Evolutionary conservation across 768 basidiomycete species (phyloP), one percentile per base, ranked within the genome.

Genomic region (Chalciporus chontae): DNA sequence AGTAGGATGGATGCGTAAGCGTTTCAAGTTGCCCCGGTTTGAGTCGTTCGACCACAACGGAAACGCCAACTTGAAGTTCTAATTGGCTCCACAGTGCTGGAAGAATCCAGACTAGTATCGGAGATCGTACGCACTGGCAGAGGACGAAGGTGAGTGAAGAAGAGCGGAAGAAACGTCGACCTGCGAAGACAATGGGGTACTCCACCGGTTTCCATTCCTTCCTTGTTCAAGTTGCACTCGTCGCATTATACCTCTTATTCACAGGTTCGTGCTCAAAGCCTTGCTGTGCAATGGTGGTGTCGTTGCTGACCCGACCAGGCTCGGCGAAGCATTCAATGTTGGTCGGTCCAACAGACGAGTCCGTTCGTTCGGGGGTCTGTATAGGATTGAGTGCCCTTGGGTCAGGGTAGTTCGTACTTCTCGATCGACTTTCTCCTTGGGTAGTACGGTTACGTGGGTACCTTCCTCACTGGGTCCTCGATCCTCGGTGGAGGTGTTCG

Each of bases 401-500:
- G 51, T 95, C 95, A 42, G 95, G 88, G 71, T 98, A 95, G 96
- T 95, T 40, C 53, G 89, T 70, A 9, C 11, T 15, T 38, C 24
- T 45, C 9, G 21, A 21, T 26, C 32, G 43, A 34, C 49, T 4
- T 29, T 19, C 26, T 24, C 5, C 10, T 8, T 6, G 1, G 2
- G 3, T 32, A 38, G 8, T 26, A n/a, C 5, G 26, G 8, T 24
- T 53, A 51, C 51, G 97, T 95, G 95, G 95, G 95, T 44, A 98
- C 98, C 66, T 93, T 95, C 75, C 73, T 98, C 48, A 98, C 96
- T 1, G 96, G 96, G 47, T 73, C 94, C n/a, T 95, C 93, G 26
- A 94, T 99, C 58, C 77, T 99, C 26, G 95, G 95, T 40, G 96
- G 94, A 65, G 94, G 94, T 62, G 93, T 98, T 9, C 77, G 94